Evolutionary conservation across 495 filamentous ascomycete genomes (phyloP).

Genomic region (Gamarada debralockiae): DNA sequence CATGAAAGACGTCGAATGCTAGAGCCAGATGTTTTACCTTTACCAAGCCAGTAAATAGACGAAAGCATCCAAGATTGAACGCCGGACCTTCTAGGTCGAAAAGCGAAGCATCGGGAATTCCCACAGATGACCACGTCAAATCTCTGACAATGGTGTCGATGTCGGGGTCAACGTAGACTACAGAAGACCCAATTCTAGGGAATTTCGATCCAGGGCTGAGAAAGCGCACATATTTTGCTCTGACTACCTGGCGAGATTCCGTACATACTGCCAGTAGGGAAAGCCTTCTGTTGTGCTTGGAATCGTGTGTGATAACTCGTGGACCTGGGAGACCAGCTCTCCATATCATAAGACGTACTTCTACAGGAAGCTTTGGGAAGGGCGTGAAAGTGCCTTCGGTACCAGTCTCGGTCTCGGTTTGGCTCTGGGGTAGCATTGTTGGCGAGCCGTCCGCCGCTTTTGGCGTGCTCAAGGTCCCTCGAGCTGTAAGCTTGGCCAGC

Average conservation of each 20-base stretch:
- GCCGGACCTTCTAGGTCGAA: constrained; percentile 1
- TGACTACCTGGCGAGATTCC: constrained; percentile 5
- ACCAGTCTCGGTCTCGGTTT: background rate
- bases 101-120: background rate
- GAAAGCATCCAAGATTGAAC: constrained; percentile 1
- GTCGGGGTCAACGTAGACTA: background rate
- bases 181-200: background rate
- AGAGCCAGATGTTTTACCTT: constrained; percentile 5
- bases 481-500: background rate
- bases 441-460: too few species aligned
- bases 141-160: constrained; percentile 5
- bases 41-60: background rate
- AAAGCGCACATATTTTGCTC: background rate
- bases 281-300: constrained; percentile 1
- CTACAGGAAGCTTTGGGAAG: constrained; percentile 2
- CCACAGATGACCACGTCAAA: background rate
- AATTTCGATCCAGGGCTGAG: background rate
- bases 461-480: background rate
- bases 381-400: background rate
- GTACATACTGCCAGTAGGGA: background rate
- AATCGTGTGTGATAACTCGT: constrained; percentile 5
- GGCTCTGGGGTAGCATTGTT: background rate
- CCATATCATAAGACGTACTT: constrained; percentile 11
- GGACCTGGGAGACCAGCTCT: background rate
- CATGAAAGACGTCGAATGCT: constrained; percentile 1